Conservation (phyloP, 768 basidiomycete species). For the Heimioporus sp. region DNA sequence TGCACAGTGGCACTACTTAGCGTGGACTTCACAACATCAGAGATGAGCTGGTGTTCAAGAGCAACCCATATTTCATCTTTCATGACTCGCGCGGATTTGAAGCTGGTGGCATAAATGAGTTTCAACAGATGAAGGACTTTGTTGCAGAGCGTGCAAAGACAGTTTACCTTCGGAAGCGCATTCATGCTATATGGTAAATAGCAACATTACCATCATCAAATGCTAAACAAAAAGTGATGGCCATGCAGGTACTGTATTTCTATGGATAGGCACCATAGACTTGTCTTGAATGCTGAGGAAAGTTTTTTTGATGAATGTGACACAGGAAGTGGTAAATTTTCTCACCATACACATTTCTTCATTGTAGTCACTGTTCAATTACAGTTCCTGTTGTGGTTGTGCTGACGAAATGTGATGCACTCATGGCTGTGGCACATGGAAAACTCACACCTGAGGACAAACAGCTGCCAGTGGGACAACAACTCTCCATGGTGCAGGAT, state of each 20-base stretch:
- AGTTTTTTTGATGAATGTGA: conserved; percentile 1
- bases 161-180: no score
- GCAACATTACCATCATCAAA: no score
- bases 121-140: no score
- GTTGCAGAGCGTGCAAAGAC: no score
- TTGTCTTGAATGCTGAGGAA: not conserved
- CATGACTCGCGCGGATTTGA: no score
- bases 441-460: not conserved
- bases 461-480: not conserved
- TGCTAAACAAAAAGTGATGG: no score
- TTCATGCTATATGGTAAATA: no score
- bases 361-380: not conserved
- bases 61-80: no score
- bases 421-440: not conserved
- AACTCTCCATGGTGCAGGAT: not conserved
- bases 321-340: not conserved
- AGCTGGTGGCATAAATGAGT: no score
- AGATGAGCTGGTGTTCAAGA: no score
- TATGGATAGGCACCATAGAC: not conserved
- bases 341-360: not conserved
- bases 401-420: not conserved
- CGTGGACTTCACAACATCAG: no score
- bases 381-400: not conserved
- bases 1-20: no score
- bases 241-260: not conserved